phyloP scores from a whole-genome alignment of 345 rosid species.

The Raphanus raphanistrum region DNA sequence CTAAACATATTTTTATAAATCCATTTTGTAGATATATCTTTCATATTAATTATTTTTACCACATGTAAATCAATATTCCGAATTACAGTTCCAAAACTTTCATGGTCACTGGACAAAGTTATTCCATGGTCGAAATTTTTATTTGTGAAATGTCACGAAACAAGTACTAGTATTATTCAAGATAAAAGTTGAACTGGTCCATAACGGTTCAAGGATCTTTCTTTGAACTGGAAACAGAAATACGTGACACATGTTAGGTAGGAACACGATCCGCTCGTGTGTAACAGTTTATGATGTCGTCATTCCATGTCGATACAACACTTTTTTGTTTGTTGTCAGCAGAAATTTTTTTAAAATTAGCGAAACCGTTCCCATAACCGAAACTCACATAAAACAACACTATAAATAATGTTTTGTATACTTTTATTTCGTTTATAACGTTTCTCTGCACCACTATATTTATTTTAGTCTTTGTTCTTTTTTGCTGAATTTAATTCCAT shows the following conservation, averaged over 20 bases:
- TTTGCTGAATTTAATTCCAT: neutral
- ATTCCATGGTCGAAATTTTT: neutral
- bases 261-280: conserved; percentile 39
- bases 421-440: conserved; percentile 19
- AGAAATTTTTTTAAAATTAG: conserved; percentile 27
- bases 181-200: conserved; percentile 26
- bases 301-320: conserved; percentile 28
- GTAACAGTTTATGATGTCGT: conserved; percentile 37
- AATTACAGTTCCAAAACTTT: neutral
- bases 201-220: conserved; percentile 34
- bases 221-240: conserved; percentile 23
- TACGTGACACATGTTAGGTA: conserved; percentile 35
- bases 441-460: conserved; percentile 4
- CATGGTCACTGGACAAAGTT: neutral
- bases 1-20: neutral
- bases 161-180: neutral
- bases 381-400: conserved; percentile 38
- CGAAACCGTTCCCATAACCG: conserved; percentile 44
- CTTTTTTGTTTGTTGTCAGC: conserved; percentile 19
- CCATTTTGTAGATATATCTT: neutral
- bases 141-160: neutral
- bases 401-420: neutral
- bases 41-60: neutral
- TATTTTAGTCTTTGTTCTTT: neutral
- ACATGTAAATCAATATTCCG: neutral